Evolutionary conservation across 495 filamentous ascomycete species (phyloP).

Genomic region (Aspergillus sparsus): DNA sequence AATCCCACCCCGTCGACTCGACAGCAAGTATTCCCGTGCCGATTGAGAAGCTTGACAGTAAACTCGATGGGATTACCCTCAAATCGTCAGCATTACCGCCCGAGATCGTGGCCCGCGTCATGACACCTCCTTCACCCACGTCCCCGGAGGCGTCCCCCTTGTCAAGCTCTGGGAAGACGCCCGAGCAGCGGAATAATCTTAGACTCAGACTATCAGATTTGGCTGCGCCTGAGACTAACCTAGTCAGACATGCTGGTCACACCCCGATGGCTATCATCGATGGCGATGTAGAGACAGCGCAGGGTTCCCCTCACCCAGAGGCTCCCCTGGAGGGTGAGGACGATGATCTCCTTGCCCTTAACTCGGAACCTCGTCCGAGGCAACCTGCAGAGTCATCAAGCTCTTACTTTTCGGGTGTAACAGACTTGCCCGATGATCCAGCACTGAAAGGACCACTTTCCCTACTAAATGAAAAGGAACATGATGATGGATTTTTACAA

Average conservation of each 20-base stretch:
- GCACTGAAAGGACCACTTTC: conserved; percentile 48
- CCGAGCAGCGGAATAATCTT: conserved; percentile 40
- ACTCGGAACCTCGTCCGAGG: conserved; percentile 23
- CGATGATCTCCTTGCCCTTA: conserved; percentile 35
- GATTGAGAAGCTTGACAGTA: conserved; percentile 52
- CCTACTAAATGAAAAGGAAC: conserved; percentile 44
- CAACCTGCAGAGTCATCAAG: conserved; percentile 43
- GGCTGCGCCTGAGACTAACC: conserved; percentile 39
- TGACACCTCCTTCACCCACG: conserved; percentile 47
- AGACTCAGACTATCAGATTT: conserved; percentile 47
- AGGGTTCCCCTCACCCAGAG: conserved; percentile 32
- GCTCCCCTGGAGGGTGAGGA: conserved; percentile 27
- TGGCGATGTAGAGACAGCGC: conserved; percentile 33
- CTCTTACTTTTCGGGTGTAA: conserved; percentile 43
- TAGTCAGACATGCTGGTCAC: conserved; percentile 48
- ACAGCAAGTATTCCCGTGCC: conserved; percentile 37
- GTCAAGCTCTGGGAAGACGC: conserved; percentile 26
- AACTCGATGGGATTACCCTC: conserved; percentile 49
- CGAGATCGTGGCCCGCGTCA: conserved; percentile 45
- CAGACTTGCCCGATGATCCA: conserved; percentile 43
- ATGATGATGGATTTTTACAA: conserved; percentile 44
- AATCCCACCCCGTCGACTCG: conserved; percentile 30
- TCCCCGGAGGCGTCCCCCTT: conserved; percentile 35
- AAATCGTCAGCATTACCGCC: conserved; percentile 50
- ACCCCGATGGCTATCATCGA: conserved; percentile 51